Conservation (phyloP, 306 rosid genomes). For the Cucurbita ficifolia region DNA sequence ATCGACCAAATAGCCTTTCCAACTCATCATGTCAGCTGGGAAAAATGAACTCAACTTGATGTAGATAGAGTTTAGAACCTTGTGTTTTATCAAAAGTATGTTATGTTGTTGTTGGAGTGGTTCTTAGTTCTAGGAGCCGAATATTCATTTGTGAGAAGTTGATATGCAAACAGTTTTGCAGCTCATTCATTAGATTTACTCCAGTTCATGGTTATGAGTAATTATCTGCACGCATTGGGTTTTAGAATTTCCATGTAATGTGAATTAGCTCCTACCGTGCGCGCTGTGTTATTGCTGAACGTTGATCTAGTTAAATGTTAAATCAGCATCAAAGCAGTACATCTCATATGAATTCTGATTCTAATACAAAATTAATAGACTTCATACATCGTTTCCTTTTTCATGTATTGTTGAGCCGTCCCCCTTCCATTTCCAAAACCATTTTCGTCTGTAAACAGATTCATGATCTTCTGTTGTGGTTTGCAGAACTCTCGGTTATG, state of each 20-base stretch:
- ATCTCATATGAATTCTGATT: background rate
- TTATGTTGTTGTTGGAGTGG: background rate
- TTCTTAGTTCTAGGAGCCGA: background rate
- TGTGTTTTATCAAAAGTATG: background rate
- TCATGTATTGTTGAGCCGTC: background rate
- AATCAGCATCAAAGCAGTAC: too few relatives aligned
- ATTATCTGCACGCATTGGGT: background rate
- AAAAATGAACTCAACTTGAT: background rate
- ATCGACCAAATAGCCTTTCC: background rate
- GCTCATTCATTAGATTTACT: background rate
- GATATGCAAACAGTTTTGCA: background rate
- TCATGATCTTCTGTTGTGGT: background rate
- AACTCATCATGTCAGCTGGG: background rate
- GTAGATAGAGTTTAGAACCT: background rate
- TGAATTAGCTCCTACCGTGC: background rate
- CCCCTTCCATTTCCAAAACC: background rate
- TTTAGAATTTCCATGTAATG: background rate
- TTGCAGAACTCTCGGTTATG: background rate
- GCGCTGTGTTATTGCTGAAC: background rate
- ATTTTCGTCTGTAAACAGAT: background rate
- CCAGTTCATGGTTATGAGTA: background rate
- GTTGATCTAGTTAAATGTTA: too few relatives aligned
- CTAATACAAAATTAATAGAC: background rate
- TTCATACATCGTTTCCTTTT: background rate
- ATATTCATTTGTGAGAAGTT: background rate